Evolutionary conservation across 768 basidiomycete species (phyloP), one percentile per base, ranked within the genome.

Genomic region (Mycena amicta): DNA sequence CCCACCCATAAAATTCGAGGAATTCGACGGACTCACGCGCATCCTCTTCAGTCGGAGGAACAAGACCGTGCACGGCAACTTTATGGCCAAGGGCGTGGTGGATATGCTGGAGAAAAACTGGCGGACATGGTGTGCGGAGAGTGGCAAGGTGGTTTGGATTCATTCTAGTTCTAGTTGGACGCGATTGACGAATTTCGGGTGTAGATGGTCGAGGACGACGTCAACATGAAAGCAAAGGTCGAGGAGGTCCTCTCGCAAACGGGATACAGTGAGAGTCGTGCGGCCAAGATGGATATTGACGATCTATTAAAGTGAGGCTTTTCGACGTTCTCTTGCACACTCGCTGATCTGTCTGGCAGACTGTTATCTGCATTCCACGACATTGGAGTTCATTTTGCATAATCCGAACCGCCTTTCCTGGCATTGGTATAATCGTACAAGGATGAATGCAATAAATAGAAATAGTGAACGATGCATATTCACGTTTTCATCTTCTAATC

Each of bases 91-190:
- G 70, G 97, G 96, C 4, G 94, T 99, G 29, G 82, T 91, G 70
- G 90, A 94, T 66, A 92, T 98, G 91, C 74, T 98, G 61, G 95
- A 97, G 73, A 85, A 86, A 66, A 98, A 98, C 71, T 90, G 90
- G 80, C 84, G 87, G 73, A 96, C 95, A 27, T 97, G 93, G 93
- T 88, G 91, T 68, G 85, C 94, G 2, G 81, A 90, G 66, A 87
- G 47, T 22, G 47, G 47, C 25, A 49, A 25, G 47, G 47, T 49
- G 8, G n/a, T n/a, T 28, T 12, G 6, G 22, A 5, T 26, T 8
- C 47, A n/a, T 4, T 13, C 13, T 25, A 12, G 6, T 4, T 49
- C 12, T 8, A 4, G 23, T 13, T 26, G 23, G 25, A 23, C 15
- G 43, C 8, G 12, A 6, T 13, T 16, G 43, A 18, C 26, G 6